phyloP scores from a whole-genome alignment of 106 monocot genomes.

The Cymbidium sinense region DNA sequence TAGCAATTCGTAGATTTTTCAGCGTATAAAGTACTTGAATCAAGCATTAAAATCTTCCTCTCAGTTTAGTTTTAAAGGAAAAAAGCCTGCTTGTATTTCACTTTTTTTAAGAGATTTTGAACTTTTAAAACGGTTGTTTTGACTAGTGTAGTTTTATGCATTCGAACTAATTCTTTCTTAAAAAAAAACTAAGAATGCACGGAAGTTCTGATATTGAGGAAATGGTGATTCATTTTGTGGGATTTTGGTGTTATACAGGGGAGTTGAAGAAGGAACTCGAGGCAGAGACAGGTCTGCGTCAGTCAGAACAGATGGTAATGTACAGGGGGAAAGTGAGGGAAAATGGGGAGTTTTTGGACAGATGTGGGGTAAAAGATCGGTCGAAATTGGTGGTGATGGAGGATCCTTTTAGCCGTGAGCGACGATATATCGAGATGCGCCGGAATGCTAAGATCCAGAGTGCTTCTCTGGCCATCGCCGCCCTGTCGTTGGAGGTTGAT shows the following conservation, averaged over 20 bases:
- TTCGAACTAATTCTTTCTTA: no score
- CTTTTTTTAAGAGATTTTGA: neutral
- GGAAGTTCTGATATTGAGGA: neutral
- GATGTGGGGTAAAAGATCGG: constrained; percentile 57
- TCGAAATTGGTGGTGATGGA: constrained; percentile 61
- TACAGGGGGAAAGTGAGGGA: constrained; percentile 58
- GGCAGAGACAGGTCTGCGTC: constrained; percentile 40
- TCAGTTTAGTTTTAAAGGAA: neutral
- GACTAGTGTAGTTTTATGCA: no score
- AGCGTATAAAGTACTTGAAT: no score
- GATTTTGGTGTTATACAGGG: constrained; percentile 24
- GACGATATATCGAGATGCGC: constrained; percentile 52
- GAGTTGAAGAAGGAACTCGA: constrained; percentile 71
- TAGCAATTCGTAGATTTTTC: neutral
- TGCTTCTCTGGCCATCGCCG: constrained; percentile 40
- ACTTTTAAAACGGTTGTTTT: neutral
- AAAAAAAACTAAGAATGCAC: neutral
- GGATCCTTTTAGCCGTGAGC: constrained; percentile 54
- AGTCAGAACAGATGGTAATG: constrained; percentile 56
- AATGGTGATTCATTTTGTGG: neutral
- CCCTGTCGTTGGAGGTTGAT: constrained; percentile 60
- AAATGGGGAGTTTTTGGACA: constrained; percentile 56
- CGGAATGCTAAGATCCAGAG: constrained; percentile 50
- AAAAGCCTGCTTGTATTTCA: neutral
- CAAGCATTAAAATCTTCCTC: neutral